These are phyloP conservation scores for Physcia stellaris DNA, from an alignment of 495 filamentous ascomycete species.

Conservation along the genomic window DNA sequence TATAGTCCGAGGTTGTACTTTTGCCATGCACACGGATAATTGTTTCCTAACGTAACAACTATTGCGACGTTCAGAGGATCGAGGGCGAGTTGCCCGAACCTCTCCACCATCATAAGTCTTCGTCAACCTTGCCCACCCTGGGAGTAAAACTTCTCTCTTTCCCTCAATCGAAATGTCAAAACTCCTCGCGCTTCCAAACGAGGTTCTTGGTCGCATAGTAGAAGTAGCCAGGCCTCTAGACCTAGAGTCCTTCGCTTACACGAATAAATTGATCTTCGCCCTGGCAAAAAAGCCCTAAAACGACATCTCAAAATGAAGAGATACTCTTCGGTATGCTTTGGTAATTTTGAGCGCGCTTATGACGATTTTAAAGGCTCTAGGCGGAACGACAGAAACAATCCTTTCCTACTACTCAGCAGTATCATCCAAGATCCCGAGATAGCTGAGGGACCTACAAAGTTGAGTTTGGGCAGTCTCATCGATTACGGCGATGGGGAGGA, in stretches of 20 bases:
- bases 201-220: neutral
- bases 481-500: neutral
- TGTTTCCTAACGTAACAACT: too few species aligned
- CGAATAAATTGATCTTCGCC: neutral
- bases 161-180: too few species aligned
- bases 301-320: neutral
- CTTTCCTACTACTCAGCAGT: neutral
- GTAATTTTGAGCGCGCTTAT: neutral
- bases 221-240: neutral
- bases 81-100: too few species aligned
- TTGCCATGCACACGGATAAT: too few species aligned
- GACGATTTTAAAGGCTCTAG: neutral
- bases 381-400: neutral
- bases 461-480: neutral
- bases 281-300: neutral
- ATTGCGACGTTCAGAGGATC: too few species aligned
- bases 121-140: too few species aligned
- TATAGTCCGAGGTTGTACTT: too few species aligned
- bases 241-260: neutral
- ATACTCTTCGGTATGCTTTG: neutral
- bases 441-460: neutral
- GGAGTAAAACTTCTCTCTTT: too few species aligned
- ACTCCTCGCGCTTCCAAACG: neutral
- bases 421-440: neutral
- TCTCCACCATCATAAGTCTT: too few species aligned